phyloP scores from a whole-genome alignment of 2,329 filamentous ascomycete genomes.

The Tolypocladium sp. region DNA sequence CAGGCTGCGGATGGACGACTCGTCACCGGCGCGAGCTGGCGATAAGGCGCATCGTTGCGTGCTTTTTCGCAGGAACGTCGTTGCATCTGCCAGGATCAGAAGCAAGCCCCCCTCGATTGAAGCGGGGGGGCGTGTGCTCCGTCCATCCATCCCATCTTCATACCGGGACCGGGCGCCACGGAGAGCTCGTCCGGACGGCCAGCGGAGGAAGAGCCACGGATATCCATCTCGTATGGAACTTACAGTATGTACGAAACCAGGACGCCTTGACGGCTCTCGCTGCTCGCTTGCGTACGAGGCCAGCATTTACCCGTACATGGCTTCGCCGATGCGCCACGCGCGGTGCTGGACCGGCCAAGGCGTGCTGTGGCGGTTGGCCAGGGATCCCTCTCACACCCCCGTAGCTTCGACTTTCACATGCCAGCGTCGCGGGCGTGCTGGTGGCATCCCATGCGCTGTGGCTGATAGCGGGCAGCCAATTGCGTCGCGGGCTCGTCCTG shows the following conservation, averaged over 20 bases:
- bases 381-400: neutral
- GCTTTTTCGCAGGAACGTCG: neutral
- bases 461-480: neutral
- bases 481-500: neutral
- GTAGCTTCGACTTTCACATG: neutral
- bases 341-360: neutral
- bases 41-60: neutral
- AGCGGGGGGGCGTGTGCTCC: neutral
- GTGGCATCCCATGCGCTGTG: neutral
- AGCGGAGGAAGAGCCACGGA: too few species aligned
- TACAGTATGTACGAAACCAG: too few species aligned
- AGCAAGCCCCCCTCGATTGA: neutral
- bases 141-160: neutral
- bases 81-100: neutral
- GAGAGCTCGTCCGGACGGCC: neutral
- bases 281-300: neutral
- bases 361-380: constrained; percentile 1
- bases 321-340: too few species aligned
- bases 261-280: neutral
- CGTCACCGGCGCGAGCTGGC: neutral
- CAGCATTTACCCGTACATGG: too few species aligned
- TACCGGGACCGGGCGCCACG: neutral
- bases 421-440: neutral
- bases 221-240: too few species aligned
- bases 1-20: neutral